Base-by-base conservation (phyloP, 306 rosid species). In the Fagus sylvatica region DNA sequence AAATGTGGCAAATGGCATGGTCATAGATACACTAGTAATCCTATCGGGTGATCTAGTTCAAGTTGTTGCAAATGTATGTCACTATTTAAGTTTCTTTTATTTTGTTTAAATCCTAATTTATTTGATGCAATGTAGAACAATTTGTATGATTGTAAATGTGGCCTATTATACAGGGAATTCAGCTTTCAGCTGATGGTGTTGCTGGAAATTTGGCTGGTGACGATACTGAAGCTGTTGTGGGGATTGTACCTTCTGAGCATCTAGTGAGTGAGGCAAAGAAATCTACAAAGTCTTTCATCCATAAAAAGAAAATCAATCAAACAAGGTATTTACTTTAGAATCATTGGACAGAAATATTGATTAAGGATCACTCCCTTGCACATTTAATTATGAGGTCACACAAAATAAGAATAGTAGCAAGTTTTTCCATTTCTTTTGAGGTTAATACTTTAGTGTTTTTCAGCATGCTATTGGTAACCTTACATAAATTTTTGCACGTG, bases 21-120 rank as follows among this genome's bases (percentile, higher is more conserved):
- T 88, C 32, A 81, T 91, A 60, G 97, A 94, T 13, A 90, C 95
- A 3, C 86, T 94, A 32, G 90, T 90, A 54, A 87, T 94, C 59
- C 81, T 75, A 10, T 85, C 98, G 17, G 73, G 70, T 82, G 97
- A 90, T 81, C 90, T 92, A 51, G 97, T 90, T 39, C 96, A 94
- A 88, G 87, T 94, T 83, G 90, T 94, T 75, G 90, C 97, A 5
- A 87, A 87, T 92, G 98, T 92, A 72, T 66, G 81, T 36, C 36
- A 69, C 74, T 67, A 13, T 28, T 59, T 36, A 37, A 59, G 36
- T 70, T 64, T 62, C 28, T 73, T 22, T 3, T 66, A 12, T 80
- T 60, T 81, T 60, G 65, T 60, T 8, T 62, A 68, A 42, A 61
- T 42, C 57, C 73, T 22, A 59, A 60, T 9, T 62, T 33, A 10